Percentiles rank a stretch among this genome's conserved stretches.
Evolutionary conservation across 352 stramenopile genomes (phyloP).

Genomic region (Nothophytophthora sp.): DNA sequence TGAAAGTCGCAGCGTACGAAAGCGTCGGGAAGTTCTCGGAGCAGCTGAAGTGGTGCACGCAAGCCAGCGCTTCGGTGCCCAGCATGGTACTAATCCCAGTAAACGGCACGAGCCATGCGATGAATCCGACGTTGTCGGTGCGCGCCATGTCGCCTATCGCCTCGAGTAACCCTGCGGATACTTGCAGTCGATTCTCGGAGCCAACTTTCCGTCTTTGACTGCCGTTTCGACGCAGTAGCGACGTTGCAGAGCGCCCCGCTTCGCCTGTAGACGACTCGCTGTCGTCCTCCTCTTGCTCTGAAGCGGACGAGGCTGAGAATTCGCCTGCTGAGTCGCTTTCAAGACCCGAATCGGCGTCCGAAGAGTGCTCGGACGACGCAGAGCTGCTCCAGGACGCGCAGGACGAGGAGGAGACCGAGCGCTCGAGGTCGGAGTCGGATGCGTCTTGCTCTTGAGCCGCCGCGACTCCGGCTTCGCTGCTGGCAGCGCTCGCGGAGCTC

Average conservation of each 20-base stretch:
- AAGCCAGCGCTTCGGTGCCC: conserved; percentile 68
- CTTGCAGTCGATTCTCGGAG: background rate
- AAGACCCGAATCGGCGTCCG: no score
- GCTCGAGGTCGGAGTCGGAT: conserved; percentile 8
- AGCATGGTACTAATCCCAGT: conserved; percentile 78
- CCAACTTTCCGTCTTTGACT: background rate
- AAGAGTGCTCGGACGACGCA: no score
- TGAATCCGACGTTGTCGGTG: conserved; percentile 59
- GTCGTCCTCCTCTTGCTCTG: conserved; percentile 10
- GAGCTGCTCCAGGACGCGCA: conserved; percentile 1
- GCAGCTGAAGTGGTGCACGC: conserved; percentile 74
- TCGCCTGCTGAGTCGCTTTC: no score
- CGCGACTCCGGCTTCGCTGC: no score
- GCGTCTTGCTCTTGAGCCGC: conserved; percentile 20
- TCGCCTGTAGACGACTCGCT: conserved; percentile 12
- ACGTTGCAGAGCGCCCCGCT: conserved; percentile 7
- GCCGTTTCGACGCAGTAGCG: background rate
- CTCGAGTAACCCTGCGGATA: conserved; percentile 6
- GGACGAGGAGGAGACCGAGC: conserved; percentile 2
- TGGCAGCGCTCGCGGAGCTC: no score
- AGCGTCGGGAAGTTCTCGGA: conserved; percentile 75
- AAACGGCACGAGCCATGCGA: conserved; percentile 74
- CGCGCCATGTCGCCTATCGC: conserved; percentile 25
- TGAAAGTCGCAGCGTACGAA: conserved; percentile 83
- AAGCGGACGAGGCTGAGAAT: no score